phyloP scores from a whole-genome alignment of 768 basidiomycete species.

The Termitomyces sp. region DNA sequence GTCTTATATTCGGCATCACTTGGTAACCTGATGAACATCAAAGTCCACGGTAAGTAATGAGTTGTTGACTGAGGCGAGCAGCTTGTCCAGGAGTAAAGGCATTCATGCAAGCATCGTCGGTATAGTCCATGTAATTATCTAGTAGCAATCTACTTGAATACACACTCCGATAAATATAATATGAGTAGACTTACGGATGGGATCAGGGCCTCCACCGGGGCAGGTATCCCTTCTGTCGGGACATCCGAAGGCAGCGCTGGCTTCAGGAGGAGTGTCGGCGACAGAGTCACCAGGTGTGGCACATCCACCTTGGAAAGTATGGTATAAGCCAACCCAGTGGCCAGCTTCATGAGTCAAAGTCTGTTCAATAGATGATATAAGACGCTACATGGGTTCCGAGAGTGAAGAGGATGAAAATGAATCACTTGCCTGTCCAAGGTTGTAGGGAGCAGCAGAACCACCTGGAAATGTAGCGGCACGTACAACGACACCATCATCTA shows the following conservation, averaged over 20 bases:
- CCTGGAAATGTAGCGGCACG: neutral
- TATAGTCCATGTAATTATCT: neutral
- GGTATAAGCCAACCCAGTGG: conserved; percentile 55
- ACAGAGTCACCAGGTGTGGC: conserved; percentile 33
- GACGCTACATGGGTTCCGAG: neutral
- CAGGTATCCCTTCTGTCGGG: conserved; percentile 31
- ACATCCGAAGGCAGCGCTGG: conserved; percentile 30
- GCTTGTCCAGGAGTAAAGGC: neutral
- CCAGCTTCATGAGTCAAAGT: conserved; percentile 46
- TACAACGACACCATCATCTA: neutral
- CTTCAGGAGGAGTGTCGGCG: conserved; percentile 41
- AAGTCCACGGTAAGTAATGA: neutral
- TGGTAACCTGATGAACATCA: neutral
- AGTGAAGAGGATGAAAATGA: neutral
- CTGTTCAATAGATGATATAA: conserved; percentile 10
- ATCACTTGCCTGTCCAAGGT: conserved; percentile 31
- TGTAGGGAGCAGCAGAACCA: conserved; percentile 26
- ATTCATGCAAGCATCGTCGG: neutral
- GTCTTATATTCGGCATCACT: neutral
- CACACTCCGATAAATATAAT: too few species aligned
- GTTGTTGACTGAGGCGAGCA: neutral
- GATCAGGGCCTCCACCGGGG: neutral
- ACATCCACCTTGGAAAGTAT: conserved; percentile 54
- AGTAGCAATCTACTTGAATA: neutral
- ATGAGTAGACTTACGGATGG: neutral